These are phyloP conservation scores for Zygoascus sp. DNA, from an alignment of 1,139 yeast genomes.

Conservation along the genomic window DNA sequence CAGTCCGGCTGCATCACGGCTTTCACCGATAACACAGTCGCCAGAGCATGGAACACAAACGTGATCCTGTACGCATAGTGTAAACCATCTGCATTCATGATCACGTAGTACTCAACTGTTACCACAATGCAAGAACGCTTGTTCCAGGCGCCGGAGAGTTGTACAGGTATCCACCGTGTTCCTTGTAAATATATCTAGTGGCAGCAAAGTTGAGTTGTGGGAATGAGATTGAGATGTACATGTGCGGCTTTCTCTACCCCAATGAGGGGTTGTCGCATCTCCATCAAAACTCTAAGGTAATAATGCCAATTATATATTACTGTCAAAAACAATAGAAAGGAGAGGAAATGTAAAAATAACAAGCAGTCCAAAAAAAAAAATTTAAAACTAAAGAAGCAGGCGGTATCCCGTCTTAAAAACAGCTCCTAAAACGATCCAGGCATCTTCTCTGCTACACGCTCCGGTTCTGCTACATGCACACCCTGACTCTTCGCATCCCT, in stretches of 20 bases:
- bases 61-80: slow-evolving; percentile 13
- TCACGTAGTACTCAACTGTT: neutral
- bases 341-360: too few relatives aligned
- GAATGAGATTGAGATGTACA: neutral
- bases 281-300: neutral
- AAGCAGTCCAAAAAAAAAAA: neutral
- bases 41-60: slow-evolving; percentile 14
- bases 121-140: neutral
- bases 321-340: neutral
- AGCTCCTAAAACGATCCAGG: neutral
- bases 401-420: too few relatives aligned
- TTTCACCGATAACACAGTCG: slow-evolving; percentile 14
- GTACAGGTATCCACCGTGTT: neutral
- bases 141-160: neutral
- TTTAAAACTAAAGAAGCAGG: neutral
- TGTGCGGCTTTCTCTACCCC: neutral
- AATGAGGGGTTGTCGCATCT: too few relatives aligned
- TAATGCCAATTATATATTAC: neutral
- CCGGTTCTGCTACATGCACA: neutral
- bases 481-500: neutral
- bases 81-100: slow-evolving; percentile 7
- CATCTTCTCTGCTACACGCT: neutral
- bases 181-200: neutral
- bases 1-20: slow-evolving; percentile 15
- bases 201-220: too few relatives aligned